These are phyloP conservation scores for Sporothrix luriei DNA, from an alignment of 2,329 filamentous ascomycete species.

Conservation along the genomic window DNA sequence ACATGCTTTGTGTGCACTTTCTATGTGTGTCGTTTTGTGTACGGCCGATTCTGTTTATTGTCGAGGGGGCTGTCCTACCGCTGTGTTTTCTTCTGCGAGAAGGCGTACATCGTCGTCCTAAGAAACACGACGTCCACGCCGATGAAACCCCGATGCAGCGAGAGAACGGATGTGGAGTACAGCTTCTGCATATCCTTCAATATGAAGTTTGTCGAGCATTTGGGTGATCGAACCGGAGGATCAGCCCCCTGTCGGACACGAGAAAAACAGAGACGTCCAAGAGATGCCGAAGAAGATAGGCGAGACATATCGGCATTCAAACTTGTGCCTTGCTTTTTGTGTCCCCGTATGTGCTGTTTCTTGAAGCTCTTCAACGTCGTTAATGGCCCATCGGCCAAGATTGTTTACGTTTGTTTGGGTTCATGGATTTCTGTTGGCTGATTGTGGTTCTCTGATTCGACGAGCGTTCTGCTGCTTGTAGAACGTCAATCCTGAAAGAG, in stretches of 20 bases:
- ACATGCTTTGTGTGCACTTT: neutral
- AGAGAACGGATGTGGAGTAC: neutral
- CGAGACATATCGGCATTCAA: neutral
- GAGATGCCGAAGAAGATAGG: neutral
- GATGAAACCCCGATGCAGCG: neutral
- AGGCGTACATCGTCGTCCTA: neutral
- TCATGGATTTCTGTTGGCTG: neutral
- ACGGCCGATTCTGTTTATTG: neutral
- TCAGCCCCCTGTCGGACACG: neutral
- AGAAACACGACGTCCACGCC: neutral
- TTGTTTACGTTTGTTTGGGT: neutral
- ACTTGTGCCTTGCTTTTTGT: neutral
- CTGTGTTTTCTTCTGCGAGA: neutral
- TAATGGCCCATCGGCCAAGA: neutral
- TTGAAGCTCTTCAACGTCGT: neutral
- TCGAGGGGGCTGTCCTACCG: no score
- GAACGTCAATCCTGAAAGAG: neutral
- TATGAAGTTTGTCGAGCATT: neutral
- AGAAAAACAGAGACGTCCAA: neutral
- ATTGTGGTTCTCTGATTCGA: neutral
- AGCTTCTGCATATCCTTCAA: neutral
- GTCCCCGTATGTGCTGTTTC: conserved; percentile 3
- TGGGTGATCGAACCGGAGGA: neutral
- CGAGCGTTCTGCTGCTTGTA: neutral
- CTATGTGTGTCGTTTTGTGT: neutral